Evolutionary conservation across 495 filamentous ascomycete genomes (phyloP).

Genomic region (Penicillium diatomitis): DNA sequence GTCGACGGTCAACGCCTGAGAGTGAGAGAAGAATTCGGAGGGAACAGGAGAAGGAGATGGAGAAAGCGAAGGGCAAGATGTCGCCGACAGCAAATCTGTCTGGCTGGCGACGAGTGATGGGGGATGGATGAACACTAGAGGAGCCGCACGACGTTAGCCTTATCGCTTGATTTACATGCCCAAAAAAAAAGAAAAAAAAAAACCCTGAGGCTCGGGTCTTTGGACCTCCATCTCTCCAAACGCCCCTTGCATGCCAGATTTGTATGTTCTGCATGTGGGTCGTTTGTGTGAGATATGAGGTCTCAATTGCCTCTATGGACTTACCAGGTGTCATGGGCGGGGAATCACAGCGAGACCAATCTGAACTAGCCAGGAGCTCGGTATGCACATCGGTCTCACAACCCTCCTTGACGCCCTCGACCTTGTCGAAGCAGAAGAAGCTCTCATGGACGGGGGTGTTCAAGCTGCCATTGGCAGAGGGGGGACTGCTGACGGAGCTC

Average conservation of each 20-base stretch:
- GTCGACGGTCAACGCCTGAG: conserved; percentile 41
- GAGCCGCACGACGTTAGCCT: conserved; percentile 10
- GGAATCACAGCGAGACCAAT: conserved; percentile 67
- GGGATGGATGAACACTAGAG: conserved; percentile 71
- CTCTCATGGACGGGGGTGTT: conserved; percentile 74
- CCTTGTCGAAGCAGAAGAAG: conserved; percentile 64
- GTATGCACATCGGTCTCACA: conserved; percentile 67
- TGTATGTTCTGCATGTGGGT: not conserved
- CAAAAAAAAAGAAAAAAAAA: no score
- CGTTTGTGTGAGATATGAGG: conserved; percentile 2
- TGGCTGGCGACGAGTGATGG: conserved; percentile 57
- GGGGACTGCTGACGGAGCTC: conserved; percentile 80
- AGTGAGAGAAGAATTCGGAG: conserved; percentile 54
- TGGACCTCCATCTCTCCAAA: not conserved
- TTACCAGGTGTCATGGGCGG: conserved; percentile 92
- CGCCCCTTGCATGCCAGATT: conserved; percentile 13
- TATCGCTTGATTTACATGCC: not conserved
- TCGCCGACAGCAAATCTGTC: conserved; percentile 62
- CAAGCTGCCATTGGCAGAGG: conserved; percentile 63
- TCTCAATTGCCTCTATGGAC: conserved; percentile 27
- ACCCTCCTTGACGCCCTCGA: conserved; percentile 74
- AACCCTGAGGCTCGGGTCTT: no score
- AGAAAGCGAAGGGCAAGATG: conserved; percentile 70
- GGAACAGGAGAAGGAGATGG: conserved; percentile 65
- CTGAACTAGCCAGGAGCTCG: conserved; percentile 65